A percentile compares a stretch with the other conserved stretches of the same genome.
phyloP scores from a whole-genome alignment of 2,329 filamentous ascomycete genomes.

The Penicillium sp. region DNA sequence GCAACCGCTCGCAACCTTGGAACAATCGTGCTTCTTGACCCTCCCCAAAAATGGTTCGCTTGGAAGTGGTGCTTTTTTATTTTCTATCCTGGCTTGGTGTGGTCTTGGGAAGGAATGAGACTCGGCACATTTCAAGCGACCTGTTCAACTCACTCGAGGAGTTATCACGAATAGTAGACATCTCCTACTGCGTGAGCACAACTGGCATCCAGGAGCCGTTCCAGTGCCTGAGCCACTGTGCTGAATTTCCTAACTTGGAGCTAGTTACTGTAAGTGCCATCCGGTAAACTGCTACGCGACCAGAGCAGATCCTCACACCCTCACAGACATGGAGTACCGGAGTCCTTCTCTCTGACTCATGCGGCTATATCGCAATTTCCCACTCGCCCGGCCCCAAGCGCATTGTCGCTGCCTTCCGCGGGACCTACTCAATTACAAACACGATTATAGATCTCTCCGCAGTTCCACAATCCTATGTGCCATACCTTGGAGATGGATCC shows the following conservation, averaged over 20 bases:
- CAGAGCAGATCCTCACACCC: background rate
- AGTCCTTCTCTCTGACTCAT: conserved; percentile 79
- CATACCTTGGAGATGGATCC: conserved; percentile 64
- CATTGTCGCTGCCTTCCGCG: conserved; percentile 86
- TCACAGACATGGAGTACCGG: conserved; percentile 82
- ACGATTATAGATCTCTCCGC: conserved; percentile 88
- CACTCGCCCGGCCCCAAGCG: conserved; percentile 59
- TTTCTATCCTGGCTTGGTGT: background rate
- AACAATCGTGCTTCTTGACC: background rate
- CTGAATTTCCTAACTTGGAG: conserved; percentile 76
- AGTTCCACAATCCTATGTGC: conserved; percentile 83
- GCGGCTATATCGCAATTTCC: conserved; percentile 90
- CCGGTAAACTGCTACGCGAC: background rate
- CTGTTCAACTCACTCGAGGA: conserved; percentile 84
- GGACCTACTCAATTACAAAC: conserved; percentile 91
- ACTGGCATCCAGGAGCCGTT: conserved; percentile 83
- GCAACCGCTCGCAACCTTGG: background rate
- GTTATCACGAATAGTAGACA: conserved; percentile 86
- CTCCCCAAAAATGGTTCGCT: conserved; percentile 1
- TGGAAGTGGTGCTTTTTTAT: background rate
- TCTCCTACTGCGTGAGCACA: conserved; percentile 86
- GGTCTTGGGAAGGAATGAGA: conserved; percentile 3
- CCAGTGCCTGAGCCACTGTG: conserved; percentile 77
- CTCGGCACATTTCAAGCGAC: conserved; percentile 50
- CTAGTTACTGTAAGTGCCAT: conserved; percentile 58